Conservation (phyloP, 2,329 filamentous ascomycete species). For the Emmonsia crescens region DNA sequence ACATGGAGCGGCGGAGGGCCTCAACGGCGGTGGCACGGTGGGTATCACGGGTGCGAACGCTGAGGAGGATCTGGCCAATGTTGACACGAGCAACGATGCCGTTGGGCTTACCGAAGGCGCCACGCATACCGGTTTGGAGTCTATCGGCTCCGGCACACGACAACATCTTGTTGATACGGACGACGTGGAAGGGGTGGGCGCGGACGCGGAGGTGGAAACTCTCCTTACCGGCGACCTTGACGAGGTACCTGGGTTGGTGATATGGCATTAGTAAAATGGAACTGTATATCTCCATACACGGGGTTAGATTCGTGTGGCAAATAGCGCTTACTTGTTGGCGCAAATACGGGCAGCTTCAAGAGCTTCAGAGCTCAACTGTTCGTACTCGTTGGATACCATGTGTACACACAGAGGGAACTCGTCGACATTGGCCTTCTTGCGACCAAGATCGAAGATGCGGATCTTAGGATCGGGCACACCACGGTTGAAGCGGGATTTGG, state of each 20-base stretch:
- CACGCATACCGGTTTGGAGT: conserved; percentile 99
- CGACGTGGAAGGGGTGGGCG: conserved; percentile 98
- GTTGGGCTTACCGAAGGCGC: conserved; percentile 99
- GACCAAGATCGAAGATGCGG: conserved; percentile 97
- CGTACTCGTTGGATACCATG: conserved; percentile 99
- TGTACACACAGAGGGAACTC: conserved; percentile 99
- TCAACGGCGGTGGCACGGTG: conserved; percentile 90
- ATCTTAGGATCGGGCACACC: conserved; percentile 78
- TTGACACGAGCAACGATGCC: conserved; percentile 98
- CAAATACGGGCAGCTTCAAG: conserved; percentile 99
- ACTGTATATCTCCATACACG: conserved; percentile 42
- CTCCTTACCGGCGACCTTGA: conserved; percentile 60
- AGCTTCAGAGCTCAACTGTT: conserved; percentile 98
- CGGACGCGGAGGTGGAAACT: conserved; percentile 62
- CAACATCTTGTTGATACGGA: conserved; percentile 99
- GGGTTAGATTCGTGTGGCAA: not conserved
- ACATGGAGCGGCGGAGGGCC: conserved; percentile 97
- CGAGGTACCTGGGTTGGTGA: conserved; percentile 44
- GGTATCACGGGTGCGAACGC: conserved; percentile 90
- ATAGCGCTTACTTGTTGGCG: conserved; percentile 87
- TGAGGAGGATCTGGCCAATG: conserved; percentile 99
- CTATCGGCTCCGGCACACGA: conserved; percentile 99
- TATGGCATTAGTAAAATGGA: not conserved
- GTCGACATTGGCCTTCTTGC: conserved; percentile 97
- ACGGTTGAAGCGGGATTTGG: conserved; percentile 99